These are phyloP conservation scores for Protea cynaroides DNA, from an alignment of 164 flowering plant genomes.

Conservation along the genomic window DNA sequence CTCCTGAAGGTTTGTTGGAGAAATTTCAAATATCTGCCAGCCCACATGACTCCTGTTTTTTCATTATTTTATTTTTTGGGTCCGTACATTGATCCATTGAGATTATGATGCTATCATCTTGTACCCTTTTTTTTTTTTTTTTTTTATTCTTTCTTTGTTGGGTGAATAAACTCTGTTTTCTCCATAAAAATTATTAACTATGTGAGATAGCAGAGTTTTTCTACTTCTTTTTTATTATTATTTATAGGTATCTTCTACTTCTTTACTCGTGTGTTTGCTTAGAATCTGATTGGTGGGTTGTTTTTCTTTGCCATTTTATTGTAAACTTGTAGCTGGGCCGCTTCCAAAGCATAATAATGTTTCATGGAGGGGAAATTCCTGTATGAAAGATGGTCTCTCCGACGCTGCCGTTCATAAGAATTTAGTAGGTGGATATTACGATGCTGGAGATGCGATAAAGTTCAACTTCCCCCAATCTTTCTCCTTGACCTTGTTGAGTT, in stretches of 20 bases:
- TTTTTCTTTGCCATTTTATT: neutral
- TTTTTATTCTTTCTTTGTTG: too few relatives aligned
- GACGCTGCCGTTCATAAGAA: slow-evolving; percentile 36
- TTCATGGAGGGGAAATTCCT: slow-evolving; percentile 80
- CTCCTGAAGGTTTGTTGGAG: too few relatives aligned
- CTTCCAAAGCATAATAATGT: slow-evolving; percentile 87
- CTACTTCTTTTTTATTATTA: too few relatives aligned
- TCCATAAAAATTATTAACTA: too few relatives aligned
- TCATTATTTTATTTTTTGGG: too few relatives aligned
- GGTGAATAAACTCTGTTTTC: too few relatives aligned
- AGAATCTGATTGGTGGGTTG: neutral
- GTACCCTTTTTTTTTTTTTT: too few relatives aligned
- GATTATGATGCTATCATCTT: neutral
- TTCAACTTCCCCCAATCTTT: slow-evolving; percentile 82
- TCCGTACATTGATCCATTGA: neutral
- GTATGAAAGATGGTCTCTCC: slow-evolving; percentile 62
- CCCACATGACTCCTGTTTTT: too few relatives aligned
- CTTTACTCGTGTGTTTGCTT: too few relatives aligned
- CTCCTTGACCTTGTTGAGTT: slow-evolving; percentile 90
- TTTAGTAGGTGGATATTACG: slow-evolving; percentile 89
- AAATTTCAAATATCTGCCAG: too few relatives aligned
- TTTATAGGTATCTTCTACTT: too few relatives aligned
- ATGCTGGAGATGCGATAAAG: slow-evolving; percentile 96
- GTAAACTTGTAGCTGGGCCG: slow-evolving; percentile 55
- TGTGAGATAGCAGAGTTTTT: too few relatives aligned